Evolutionary conservation across 2,329 filamentous ascomycete genomes (phyloP).

Genomic region (Cladosporium cucumerinum): DNA sequence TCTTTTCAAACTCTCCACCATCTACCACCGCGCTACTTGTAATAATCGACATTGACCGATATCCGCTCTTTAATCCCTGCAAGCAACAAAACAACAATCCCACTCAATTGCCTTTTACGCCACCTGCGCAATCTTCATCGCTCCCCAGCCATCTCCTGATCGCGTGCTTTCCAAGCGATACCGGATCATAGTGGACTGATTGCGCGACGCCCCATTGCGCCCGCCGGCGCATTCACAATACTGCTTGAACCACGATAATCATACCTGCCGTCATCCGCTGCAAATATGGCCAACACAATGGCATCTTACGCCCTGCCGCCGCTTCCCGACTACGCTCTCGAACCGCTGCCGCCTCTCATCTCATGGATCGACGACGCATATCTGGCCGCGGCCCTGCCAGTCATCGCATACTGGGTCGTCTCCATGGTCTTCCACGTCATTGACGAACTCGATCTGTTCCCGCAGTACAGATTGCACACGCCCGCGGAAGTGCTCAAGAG

Average conservation of each 20-base stretch:
- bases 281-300: slow-evolving; percentile 41
- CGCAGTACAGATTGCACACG: slow-evolving; percentile 90
- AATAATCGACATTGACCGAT: slow-evolving; percentile 16
- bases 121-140: background rate
- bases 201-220: slow-evolving; percentile 10
- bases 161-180: slow-evolving; percentile 15
- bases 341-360: slow-evolving; percentile 67
- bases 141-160: slow-evolving; percentile 19
- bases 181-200: slow-evolving; percentile 15
- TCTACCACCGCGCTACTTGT: background rate
- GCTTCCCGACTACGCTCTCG: slow-evolving; percentile 75
- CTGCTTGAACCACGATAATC: background rate
- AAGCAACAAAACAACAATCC: background rate
- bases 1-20: background rate
- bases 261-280: slow-evolving; percentile 1
- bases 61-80: slow-evolving; percentile 14
- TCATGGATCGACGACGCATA: slow-evolving; percentile 78
- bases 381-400: slow-evolving; percentile 70
- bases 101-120: background rate
- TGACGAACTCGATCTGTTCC: slow-evolving; percentile 80
- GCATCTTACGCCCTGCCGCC: slow-evolving; percentile 67
- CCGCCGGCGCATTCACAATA: slow-evolving; percentile 10
- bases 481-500: slow-evolving; percentile 84
- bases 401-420: slow-evolving; percentile 82
- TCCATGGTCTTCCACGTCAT: slow-evolving; percentile 85